Evolutionary conservation across 2,329 filamentous ascomycete genomes (phyloP).

Genomic region (Cordyceps sp.): DNA sequence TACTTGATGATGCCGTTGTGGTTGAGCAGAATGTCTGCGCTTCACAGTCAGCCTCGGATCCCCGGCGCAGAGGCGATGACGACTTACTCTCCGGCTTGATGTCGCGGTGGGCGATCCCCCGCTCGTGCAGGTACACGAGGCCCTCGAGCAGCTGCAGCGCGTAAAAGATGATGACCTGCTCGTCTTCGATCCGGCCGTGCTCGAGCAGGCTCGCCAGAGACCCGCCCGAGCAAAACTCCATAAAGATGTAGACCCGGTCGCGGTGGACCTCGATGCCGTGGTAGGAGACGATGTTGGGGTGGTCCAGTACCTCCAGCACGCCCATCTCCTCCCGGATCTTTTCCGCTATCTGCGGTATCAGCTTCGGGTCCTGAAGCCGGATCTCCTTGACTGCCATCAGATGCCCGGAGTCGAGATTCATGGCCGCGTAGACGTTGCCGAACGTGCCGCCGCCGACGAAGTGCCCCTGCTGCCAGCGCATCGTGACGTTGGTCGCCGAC

Average conservation of each 20-base stretch:
- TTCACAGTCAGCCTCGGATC: constrained; percentile 6
- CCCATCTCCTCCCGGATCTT: constrained; percentile 97
- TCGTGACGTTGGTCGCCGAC: constrained; percentile 83
- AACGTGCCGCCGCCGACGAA: constrained; percentile 96
- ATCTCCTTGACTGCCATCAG: constrained; percentile 99
- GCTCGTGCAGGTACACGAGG: constrained; percentile 81
- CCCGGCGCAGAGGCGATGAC: neutral
- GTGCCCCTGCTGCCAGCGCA: constrained; percentile 97
- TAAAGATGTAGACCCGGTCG: constrained; percentile 99
- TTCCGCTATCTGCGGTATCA: constrained; percentile 83
- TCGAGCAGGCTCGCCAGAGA: constrained; percentile 81
- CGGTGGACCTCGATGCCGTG: constrained; percentile 96
- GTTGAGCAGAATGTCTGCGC: constrained; percentile 74
- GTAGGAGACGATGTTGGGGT: constrained; percentile 95
- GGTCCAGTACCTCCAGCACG: constrained; percentile 85
- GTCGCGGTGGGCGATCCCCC: constrained; percentile 84
- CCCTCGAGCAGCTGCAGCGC: constrained; percentile 87
- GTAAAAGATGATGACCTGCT: constrained; percentile 95
- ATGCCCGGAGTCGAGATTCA: constrained; percentile 91
- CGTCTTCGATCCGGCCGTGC: constrained; percentile 92
- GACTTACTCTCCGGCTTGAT: constrained; percentile 90
- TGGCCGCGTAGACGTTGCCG: constrained; percentile 90
- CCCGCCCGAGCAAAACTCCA: constrained; percentile 96
- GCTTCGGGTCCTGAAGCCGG: constrained; percentile 84
- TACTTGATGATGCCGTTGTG: constrained; percentile 98